phyloP scores from a whole-genome alignment of 192 early-diverging fungal genomes.

The Coemansia sp. region DNA sequence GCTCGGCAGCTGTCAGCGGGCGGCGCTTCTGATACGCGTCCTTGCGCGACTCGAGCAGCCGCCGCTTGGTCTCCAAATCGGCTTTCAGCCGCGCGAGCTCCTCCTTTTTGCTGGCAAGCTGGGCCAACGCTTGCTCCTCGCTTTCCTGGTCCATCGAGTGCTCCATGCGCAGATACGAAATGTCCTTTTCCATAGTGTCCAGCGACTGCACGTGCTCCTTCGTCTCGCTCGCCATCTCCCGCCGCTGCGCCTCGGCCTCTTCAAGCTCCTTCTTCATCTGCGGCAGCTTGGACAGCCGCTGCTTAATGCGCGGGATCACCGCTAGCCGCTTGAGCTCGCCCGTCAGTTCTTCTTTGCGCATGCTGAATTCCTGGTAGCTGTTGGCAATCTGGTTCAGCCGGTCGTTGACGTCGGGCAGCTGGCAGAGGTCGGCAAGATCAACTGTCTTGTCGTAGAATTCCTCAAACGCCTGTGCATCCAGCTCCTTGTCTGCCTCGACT shows the following conservation, averaged over 20 bases:
- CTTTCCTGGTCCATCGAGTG: constrained; percentile 46
- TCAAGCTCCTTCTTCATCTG: constrained; percentile 44
- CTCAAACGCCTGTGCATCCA: constrained; percentile 48
- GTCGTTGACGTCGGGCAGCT: constrained; percentile 50
- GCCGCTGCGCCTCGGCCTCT: constrained; percentile 11
- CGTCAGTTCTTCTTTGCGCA: constrained; percentile 43
- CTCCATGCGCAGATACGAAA: constrained; percentile 46
- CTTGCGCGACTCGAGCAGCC: constrained; percentile 30
- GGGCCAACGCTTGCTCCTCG: constrained; percentile 40
- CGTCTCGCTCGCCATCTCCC: constrained; percentile 36
- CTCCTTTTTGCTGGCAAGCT: constrained; percentile 20
- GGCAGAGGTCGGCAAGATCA: constrained; percentile 48
- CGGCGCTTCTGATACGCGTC: constrained; percentile 32
- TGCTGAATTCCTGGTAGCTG: constrained; percentile 43
- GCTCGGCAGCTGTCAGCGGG: constrained; percentile 44
- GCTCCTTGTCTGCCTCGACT: constrained; percentile 31
- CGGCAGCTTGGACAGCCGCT: constrained; percentile 32
- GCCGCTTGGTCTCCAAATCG: constrained; percentile 38
- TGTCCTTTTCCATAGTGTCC: constrained; percentile 43
- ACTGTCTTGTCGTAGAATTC: constrained; percentile 54
- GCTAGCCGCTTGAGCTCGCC: constrained; percentile 41
- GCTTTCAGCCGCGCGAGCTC: constrained; percentile 23
- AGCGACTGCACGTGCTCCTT: constrained; percentile 15
- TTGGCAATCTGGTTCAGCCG: constrained; percentile 51
- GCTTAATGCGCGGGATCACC: constrained; percentile 39